Conservation (phyloP, 2,329 filamentous ascomycete species). For the Rutstroemia sp. region DNA sequence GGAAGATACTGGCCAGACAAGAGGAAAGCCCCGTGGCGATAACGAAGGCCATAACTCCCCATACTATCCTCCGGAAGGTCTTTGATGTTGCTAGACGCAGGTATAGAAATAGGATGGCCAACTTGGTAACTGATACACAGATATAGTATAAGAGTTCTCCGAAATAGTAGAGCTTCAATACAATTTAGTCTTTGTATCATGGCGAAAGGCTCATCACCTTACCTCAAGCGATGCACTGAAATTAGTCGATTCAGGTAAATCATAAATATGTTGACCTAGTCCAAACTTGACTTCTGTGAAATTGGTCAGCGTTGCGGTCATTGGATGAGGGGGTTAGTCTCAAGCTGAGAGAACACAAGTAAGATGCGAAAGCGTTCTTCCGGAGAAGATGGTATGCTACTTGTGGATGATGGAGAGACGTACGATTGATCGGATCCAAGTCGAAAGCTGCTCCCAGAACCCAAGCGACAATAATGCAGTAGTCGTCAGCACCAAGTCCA, state of each 20-base stretch:
- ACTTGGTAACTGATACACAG: neutral
- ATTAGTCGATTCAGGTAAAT: neutral
- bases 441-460: conserved; percentile 1
- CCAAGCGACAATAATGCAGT: conserved; percentile 4
- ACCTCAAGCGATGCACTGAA: conserved; percentile 6
- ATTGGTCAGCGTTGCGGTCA: neutral
- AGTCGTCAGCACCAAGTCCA: conserved; percentile 5
- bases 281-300: conserved; percentile 1
- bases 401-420: neutral
- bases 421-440: conserved; percentile 4
- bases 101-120: conserved; percentile 1
- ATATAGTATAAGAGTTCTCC: neutral
- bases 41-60: neutral
- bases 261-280: conserved; percentile 3
- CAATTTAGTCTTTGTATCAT: neutral
- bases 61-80: neutral
- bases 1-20: neutral
- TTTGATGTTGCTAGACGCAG: conserved; percentile 1
- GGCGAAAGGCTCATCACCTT: neutral
- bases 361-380: neutral
- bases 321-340: neutral
- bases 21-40: neutral
- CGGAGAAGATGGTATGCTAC: neutral
- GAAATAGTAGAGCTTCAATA: conserved; percentile 2
- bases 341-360: neutral